These are phyloP conservation scores for Linnemannia elongata DNA, from an alignment of 192 early-diverging fungal species.

Conservation along the genomic window DNA sequence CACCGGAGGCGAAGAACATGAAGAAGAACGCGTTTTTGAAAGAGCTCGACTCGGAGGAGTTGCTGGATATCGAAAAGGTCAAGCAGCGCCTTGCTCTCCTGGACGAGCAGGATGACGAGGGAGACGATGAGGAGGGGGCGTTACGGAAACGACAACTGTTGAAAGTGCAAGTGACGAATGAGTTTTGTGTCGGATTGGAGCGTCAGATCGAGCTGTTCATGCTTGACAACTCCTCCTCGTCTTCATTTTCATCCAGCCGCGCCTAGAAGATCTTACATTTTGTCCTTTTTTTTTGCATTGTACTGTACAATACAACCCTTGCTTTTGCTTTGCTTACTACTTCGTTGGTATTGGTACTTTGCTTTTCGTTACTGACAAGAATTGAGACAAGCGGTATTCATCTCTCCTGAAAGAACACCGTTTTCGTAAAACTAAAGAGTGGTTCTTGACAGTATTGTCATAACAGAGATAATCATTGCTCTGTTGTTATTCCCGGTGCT, in stretches of 20 bases:
- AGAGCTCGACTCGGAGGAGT: conserved; percentile 11
- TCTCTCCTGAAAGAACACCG: neutral
- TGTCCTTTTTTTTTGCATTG: neutral
- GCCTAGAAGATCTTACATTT: neutral
- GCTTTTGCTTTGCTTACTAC: neutral
- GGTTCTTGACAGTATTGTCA: neutral
- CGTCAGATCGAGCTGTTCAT: conserved; percentile 36
- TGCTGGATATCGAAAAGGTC: neutral
- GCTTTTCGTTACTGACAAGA: neutral
- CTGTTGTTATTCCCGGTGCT: neutral
- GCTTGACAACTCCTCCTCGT: conserved; percentile 1
- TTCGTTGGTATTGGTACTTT: neutral
- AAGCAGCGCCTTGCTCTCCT: conserved; percentile 4
- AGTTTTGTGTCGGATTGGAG: conserved; percentile 39
- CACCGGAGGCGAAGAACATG: neutral
- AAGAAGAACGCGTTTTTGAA: neutral
- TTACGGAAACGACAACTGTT: neutral
- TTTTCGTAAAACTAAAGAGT: neutral
- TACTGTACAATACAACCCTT: neutral
- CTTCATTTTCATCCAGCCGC: no score
- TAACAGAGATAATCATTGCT: neutral
- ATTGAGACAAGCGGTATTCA: neutral
- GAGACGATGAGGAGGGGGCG: neutral
- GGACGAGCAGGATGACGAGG: neutral
- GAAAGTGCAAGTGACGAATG: conserved; percentile 17